phyloP scores from a whole-genome alignment of 768 basidiomycete genomes.

The Leccinum barrowsii region DNA sequence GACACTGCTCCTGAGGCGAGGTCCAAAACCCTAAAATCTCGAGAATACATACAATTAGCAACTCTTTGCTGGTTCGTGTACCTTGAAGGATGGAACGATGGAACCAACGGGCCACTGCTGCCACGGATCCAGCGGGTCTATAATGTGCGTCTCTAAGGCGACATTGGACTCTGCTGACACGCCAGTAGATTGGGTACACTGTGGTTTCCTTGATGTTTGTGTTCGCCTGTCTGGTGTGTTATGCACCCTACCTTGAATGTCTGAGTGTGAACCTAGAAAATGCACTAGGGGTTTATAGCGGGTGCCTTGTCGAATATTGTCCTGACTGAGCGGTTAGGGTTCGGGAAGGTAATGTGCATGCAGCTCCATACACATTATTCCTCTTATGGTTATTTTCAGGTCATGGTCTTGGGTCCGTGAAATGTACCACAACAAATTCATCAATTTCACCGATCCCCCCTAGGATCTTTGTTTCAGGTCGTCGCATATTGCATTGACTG shows the following conservation, averaged over 20 bases:
- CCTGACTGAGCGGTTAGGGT: constrained; percentile 40
- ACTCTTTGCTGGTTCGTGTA: constrained; percentile 57
- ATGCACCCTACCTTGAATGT: background rate
- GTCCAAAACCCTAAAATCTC: constrained; percentile 5
- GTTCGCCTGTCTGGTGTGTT: constrained; percentile 40
- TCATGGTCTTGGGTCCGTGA: constrained; percentile 37
- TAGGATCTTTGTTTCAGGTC: constrained; percentile 53
- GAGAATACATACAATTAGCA: constrained; percentile 44
- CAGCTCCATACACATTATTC: background rate
- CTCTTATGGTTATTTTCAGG: constrained; percentile 21
- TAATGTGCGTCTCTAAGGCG: constrained; percentile 30
- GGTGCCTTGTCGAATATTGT: constrained; percentile 46
- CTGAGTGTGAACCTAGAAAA: constrained; percentile 16
- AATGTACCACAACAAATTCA: no score
- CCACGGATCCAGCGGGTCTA: constrained; percentile 65
- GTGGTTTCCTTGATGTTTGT: constrained; percentile 59
- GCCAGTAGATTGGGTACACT: constrained; percentile 42
- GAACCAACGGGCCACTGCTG: constrained; percentile 67
- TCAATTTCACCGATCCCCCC: background rate
- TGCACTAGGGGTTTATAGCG: constrained; percentile 38
- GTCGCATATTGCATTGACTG: constrained; percentile 52
- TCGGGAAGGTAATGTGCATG: constrained; percentile 35
- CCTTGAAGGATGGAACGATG: constrained; percentile 77
- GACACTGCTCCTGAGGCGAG: constrained; percentile 4
- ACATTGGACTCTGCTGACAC: background rate